Base-by-base conservation (phyloP, 2,329 filamentous ascomycete species). In the Sporothrix inflata region DNA sequence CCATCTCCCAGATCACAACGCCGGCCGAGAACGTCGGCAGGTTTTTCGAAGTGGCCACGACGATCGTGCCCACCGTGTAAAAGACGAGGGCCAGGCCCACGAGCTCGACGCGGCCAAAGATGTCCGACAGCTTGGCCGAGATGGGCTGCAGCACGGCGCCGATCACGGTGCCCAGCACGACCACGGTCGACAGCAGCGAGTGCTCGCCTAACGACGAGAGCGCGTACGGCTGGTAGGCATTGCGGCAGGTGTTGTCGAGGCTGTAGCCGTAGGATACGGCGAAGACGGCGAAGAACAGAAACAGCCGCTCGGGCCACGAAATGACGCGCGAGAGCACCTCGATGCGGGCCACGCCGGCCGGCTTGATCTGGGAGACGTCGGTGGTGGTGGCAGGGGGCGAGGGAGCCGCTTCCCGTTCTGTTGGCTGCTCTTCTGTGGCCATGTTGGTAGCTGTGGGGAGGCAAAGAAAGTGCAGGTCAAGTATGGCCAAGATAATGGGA, bases 181-280 rank as follows among this genome's bases (percentile, higher is more conserved):
- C 40, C 3, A 66, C 40, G 4, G 61, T 66, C 7, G 61, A 66
- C n/a, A 66, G 40, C 40, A 66, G 21, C n/a, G 61, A 66, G n/a
- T 66, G 61, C 38, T 66, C 21, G 34, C 40, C 21, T 14, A 42
- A 66, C n/a, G 61, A 45, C 21, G 61, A 66, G n/a, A 45, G 19
- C 6, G 61, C 61, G 40, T 66, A 66, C 11, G 38, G 38, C n/a
- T 66, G 61, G 21, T 66, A 66, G 40, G 61, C 40, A 49, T 45
- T 45, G 21, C 38, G 40, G 61, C 38, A 30, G 21, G 40, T 42
- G 19, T 66, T 42, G 61, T 66, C 40, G 61, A 66, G 61, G 19
- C 38, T 66, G 42, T 45, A 45, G 61, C 21, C 61, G 40, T 66
- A 66, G 1, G 61, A 66, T 4, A 66, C 61, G 42, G 24, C 38